A percentile compares a stretch with the other conserved stretches of the same genome.
These are phyloP conservation scores for Cajanus cajan DNA, from an alignment of 306 rosid species.

Conservation along the genomic window DNA sequence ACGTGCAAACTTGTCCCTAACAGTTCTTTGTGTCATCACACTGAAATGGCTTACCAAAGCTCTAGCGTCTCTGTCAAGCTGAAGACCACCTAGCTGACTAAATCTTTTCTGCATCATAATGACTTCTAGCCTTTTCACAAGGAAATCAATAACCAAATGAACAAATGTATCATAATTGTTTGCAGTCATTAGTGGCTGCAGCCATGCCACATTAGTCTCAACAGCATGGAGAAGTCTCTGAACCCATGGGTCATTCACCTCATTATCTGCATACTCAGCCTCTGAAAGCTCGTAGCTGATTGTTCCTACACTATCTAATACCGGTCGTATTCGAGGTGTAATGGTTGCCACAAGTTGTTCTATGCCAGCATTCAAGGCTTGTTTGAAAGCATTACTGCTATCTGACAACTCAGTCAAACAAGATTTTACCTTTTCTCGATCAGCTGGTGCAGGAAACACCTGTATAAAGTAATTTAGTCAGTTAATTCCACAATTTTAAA, in stretches of 20 bases:
- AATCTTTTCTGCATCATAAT: conserved; percentile 96
- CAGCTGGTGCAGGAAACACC: conserved; percentile 82
- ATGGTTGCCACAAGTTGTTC: conserved; percentile 85
- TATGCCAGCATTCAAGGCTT: conserved; percentile 69
- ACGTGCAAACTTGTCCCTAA: conserved; percentile 93
- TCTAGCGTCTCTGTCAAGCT: conserved; percentile 92
- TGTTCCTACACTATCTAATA: conserved; percentile 80
- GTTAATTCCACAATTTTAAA: conserved; percentile 2
- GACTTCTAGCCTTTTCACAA: conserved; percentile 93
- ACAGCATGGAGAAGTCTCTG: conserved; percentile 95
- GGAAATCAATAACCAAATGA: conserved; percentile 79
- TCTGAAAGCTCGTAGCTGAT: conserved; percentile 88
- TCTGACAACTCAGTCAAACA: conserved; percentile 91
- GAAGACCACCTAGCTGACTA: conserved; percentile 98
- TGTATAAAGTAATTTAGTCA: conserved; percentile 34
- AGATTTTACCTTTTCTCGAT: conserved; percentile 86
- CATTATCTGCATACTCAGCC: conserved; percentile 90
- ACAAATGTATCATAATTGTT: conserved; percentile 81
- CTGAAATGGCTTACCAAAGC: conserved; percentile 95
- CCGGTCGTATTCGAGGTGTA: conserved; percentile 78
- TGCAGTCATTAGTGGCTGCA: conserved; percentile 86
- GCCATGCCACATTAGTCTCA: conserved; percentile 81
- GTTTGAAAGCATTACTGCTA: conserved; percentile 87
- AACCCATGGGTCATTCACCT: conserved; percentile 98
- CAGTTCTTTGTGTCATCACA: conserved; percentile 87